Conservation (phyloP, 768 basidiomycete genomes). For the Tephrocybe sp. region DNA sequence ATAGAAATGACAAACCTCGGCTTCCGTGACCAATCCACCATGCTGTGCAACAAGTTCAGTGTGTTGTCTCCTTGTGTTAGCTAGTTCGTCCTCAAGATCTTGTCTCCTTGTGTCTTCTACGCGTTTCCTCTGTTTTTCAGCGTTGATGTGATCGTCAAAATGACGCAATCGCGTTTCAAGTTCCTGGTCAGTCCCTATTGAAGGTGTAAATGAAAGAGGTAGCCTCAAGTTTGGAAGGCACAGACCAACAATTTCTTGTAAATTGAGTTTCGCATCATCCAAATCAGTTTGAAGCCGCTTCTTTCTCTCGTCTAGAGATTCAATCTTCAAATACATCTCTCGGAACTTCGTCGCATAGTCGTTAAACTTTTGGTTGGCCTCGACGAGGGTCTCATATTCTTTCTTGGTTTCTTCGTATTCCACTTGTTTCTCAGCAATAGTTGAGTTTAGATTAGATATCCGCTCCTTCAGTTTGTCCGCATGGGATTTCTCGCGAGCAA, state of each 20-base stretch:
- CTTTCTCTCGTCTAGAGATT: slow-evolving; percentile 62
- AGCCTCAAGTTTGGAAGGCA: not conserved
- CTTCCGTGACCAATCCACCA: slow-evolving; percentile 72
- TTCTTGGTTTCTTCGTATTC: slow-evolving; percentile 72
- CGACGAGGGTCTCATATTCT: slow-evolving; percentile 62
- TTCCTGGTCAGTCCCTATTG: slow-evolving; percentile 73
- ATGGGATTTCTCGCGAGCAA: slow-evolving; percentile 81
- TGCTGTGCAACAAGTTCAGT: slow-evolving; percentile 57
- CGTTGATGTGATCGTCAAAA: slow-evolving; percentile 57
- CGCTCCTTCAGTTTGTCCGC: slow-evolving; percentile 80
- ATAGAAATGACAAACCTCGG: slow-evolving; percentile 47
- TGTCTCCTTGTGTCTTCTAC: slow-evolving; percentile 52
- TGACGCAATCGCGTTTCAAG: slow-evolving; percentile 56
- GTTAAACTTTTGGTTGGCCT: slow-evolving; percentile 76
- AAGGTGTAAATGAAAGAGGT: slow-evolving; percentile 3
- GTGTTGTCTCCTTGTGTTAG: slow-evolving; percentile 48
- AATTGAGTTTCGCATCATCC: slow-evolving; percentile 57
- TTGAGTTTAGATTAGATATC: slow-evolving; percentile 56
- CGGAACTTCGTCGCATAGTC: slow-evolving; percentile 84
- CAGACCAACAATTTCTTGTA: slow-evolving; percentile 68
- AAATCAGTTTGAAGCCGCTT: slow-evolving; percentile 62
- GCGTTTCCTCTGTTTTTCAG: slow-evolving; percentile 48
- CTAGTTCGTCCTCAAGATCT: slow-evolving; percentile 63
- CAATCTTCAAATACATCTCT: slow-evolving; percentile 75
- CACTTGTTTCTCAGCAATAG: slow-evolving; percentile 69